Percentiles rank a stretch among this genome's conserved stretches.
These are phyloP conservation scores for Cytospora chrysosperma DNA, from an alignment of 2,329 filamentous ascomycete species.

Conservation along the genomic window DNA sequence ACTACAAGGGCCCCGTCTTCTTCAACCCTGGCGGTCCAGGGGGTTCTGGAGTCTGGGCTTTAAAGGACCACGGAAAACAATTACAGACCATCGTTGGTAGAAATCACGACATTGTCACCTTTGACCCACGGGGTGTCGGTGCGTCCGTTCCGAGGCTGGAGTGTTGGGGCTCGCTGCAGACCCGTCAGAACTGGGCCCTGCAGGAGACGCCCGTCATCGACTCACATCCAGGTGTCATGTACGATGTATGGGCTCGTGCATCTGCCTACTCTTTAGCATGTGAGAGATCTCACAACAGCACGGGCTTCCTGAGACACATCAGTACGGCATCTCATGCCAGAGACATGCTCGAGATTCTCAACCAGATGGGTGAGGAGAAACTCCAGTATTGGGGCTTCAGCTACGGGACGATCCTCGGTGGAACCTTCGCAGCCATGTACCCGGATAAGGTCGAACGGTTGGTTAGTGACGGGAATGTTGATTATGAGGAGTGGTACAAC, in stretches of 20 bases:
- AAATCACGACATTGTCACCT: constrained; percentile 51
- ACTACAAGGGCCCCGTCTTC: constrained; percentile 37
- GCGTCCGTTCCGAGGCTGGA: constrained; percentile 50
- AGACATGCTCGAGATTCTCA: constrained; percentile 48
- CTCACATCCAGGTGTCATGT: constrained; percentile 45
- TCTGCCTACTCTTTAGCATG: constrained; percentile 44
- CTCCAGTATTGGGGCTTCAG: constrained; percentile 56
- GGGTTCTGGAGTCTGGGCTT: constrained; percentile 43
- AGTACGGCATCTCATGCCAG: constrained; percentile 46
- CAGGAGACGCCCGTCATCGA: constrained; percentile 46
- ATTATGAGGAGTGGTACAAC: constrained; percentile 54
- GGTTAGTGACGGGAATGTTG: constrained; percentile 52
- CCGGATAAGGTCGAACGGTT: constrained; percentile 50
- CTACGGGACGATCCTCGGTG: constrained; percentile 54
- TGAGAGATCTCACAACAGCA: constrained; percentile 38
- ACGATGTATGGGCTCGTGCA: constrained; percentile 45
- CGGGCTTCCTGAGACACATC: constrained; percentile 40
- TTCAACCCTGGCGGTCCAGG: constrained; percentile 49
- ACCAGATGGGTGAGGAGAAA: constrained; percentile 41
- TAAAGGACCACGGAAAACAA: constrained; percentile 34
- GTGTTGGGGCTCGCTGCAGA: constrained; percentile 47
- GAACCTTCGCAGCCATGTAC: constrained; percentile 51
- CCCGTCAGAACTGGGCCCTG: constrained; percentile 43
- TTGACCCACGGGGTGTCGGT: constrained; percentile 53
- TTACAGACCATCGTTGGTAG: constrained; percentile 47